phyloP scores from a whole-genome alignment of 805 yeast genomes.

The Starmerella davenportii region DNA sequence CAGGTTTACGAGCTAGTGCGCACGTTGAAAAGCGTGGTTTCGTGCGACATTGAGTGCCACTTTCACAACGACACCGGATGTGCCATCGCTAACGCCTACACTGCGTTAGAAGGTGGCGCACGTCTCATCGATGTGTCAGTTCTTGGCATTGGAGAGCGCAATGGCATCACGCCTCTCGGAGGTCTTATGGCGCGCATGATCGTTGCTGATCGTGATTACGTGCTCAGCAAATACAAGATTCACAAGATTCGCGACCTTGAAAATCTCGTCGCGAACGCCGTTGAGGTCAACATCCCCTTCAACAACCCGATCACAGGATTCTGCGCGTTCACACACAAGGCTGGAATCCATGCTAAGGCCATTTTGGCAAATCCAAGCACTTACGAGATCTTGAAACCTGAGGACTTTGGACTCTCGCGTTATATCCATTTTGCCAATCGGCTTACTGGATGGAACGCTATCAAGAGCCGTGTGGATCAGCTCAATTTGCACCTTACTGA shows the following conservation, averaged over 20 bases:
- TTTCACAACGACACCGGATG: slow-evolving; percentile 99
- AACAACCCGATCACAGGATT: slow-evolving; percentile 98
- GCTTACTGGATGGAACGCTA: slow-evolving; percentile 97
- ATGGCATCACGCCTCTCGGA: slow-evolving; percentile 94
- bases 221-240: slow-evolving; percentile 78
- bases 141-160: slow-evolving; percentile 95
- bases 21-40: slow-evolving; percentile 80
- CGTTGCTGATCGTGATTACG: slow-evolving; percentile 94
- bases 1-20: slow-evolving; percentile 93
- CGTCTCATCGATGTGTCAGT: slow-evolving; percentile 85
- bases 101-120: slow-evolving; percentile 97
- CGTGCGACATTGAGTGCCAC: slow-evolving; percentile 95
- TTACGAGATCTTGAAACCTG: slow-evolving; percentile 88
- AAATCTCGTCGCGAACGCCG: slow-evolving; percentile 91
- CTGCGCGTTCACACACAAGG: slow-evolving; percentile 98
- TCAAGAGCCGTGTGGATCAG: slow-evolving; percentile 95
- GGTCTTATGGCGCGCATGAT: slow-evolving; percentile 99
- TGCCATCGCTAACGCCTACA: slow-evolving; percentile 96
- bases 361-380: slow-evolving; percentile 96
- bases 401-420: slow-evolving; percentile 88
- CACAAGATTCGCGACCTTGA: slow-evolving; percentile 93
- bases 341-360: slow-evolving; percentile 98
- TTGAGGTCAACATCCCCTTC: slow-evolving; percentile 91
- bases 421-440: slow-evolving; percentile 97
- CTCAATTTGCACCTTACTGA: slow-evolving; percentile 77